Conservation (phyloP, 805 yeast genomes). For the Saturnispora diversa region DNA sequence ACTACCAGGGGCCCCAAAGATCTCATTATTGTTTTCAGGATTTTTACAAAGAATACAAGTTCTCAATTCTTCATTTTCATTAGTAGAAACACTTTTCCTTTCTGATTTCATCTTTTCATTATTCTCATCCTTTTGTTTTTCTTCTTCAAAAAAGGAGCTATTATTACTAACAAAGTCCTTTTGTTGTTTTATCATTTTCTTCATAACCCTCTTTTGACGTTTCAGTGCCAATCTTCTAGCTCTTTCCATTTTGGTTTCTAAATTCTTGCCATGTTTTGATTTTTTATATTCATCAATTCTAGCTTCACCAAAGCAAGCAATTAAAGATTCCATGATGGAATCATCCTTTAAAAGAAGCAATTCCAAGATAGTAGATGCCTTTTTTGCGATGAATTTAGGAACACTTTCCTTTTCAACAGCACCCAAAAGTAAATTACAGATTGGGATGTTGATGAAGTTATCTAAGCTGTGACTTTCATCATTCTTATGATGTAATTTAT, state of each 20-base stretch:
- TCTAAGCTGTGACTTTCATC: conserved; percentile 27
- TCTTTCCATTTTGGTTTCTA: conserved; percentile 50
- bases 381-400: conserved; percentile 40
- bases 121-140: conserved; percentile 5
- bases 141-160: conserved; percentile 20
- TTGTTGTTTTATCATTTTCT: conserved; percentile 52
- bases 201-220: conserved; percentile 53
- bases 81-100: not conserved
- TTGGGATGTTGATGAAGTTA: conserved; percentile 44
- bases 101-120: not conserved
- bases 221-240: conserved; percentile 51
- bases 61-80: conserved; percentile 20
- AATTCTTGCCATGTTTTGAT: conserved; percentile 34
- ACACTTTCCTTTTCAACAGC: conserved; percentile 41
- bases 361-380: conserved; percentile 53
- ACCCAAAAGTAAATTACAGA: conserved; percentile 46
- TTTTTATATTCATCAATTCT: conserved; percentile 43
- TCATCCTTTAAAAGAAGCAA: conserved; percentile 41
- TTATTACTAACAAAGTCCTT: conserved; percentile 36
- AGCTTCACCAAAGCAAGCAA: conserved; percentile 49
- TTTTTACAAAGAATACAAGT: conserved; percentile 56
- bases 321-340: conserved; percentile 42
- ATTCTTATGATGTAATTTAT: conserved; percentile 25
- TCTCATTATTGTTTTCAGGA: conserved; percentile 35
- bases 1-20: conserved; percentile 54